Conservation (phyloP, 257 asterid species). For the Gynochthodes officinalis region DNA sequence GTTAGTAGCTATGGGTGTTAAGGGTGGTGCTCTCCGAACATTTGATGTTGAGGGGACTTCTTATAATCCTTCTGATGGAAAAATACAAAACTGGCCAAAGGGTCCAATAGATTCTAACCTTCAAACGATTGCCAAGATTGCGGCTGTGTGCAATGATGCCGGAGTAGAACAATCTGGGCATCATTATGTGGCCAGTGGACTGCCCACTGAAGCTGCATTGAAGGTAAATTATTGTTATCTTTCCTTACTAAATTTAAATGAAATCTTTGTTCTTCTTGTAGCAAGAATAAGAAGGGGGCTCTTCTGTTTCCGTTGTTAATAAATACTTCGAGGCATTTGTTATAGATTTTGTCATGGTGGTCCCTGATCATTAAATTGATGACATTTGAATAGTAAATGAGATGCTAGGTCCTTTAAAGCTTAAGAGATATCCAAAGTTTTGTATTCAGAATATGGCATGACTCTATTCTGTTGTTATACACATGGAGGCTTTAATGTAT, state of each 20-base stretch:
- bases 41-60: constrained; percentile 81
- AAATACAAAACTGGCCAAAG: constrained; percentile 67
- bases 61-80: constrained; percentile 88
- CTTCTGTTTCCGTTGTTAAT: not conserved
- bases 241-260: not conserved
- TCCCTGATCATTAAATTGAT: not conserved
- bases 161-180: constrained; percentile 76
- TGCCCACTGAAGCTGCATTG: constrained; percentile 97
- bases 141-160: constrained; percentile 95
- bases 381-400: not conserved
- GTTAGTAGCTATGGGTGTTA: constrained; percentile 76
- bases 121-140: constrained; percentile 87
- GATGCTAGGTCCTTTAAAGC: not conserved
- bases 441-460: not conserved
- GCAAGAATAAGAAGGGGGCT: not conserved
- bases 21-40: constrained; percentile 42
- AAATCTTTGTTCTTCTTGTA: not conserved
- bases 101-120: constrained; percentile 77
- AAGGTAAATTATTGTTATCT: constrained; percentile 48
- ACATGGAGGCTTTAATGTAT: not conserved
- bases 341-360: not conserved
- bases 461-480: not conserved
- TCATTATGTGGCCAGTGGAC: constrained; percentile 72
- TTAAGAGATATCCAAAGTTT: not conserved
- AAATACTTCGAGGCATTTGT: not conserved